A percentile compares a stretch with the other conserved stretches of the same genome.
Evolutionary conservation across 352 stramenopile genomes (phyloP).

Genomic region (Pythium folliculosum): DNA sequence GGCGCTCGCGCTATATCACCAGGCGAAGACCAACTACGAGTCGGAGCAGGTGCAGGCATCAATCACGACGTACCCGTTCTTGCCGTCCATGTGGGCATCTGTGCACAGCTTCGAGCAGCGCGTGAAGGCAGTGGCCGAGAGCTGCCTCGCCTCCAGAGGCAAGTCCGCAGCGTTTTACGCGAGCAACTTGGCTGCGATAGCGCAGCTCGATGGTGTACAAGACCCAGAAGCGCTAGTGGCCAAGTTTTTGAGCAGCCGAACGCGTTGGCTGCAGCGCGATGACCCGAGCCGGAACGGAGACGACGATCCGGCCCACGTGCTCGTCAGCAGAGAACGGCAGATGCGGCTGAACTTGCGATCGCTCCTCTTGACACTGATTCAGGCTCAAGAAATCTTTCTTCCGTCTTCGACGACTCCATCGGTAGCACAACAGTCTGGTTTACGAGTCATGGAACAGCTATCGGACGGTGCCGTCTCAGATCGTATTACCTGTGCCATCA

Average conservation of each 20-base stretch:
- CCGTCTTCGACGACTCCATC: background rate
- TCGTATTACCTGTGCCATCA: background rate
- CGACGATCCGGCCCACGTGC: conserved; percentile 6
- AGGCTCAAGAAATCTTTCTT: conserved; percentile 64
- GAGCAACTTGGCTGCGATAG: conserved; percentile 58
- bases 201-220: conserved; percentile 36
- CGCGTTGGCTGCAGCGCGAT: conserved; percentile 50
- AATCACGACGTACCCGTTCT: conserved; percentile 53
- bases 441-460: background rate
- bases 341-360: conserved; percentile 66
- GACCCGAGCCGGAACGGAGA: conserved; percentile 1
- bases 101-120: conserved; percentile 72
- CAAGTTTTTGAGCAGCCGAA: conserved; percentile 51
- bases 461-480: background rate
- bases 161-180: conserved; percentile 63
- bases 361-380: conserved; percentile 51
- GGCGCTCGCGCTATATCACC: conserved; percentile 50
- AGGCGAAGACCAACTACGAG: conserved; percentile 37
- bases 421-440: background rate
- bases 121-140: conserved; percentile 45
- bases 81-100: conserved; percentile 65
- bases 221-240: conserved; percentile 40
- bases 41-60: conserved; percentile 20
- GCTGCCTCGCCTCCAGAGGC: conserved; percentile 55
- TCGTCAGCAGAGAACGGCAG: conserved; percentile 32